Conservation (phyloP, 371 early-diverging fungal species). For the Polyrhizophydium stewartii region DNA sequence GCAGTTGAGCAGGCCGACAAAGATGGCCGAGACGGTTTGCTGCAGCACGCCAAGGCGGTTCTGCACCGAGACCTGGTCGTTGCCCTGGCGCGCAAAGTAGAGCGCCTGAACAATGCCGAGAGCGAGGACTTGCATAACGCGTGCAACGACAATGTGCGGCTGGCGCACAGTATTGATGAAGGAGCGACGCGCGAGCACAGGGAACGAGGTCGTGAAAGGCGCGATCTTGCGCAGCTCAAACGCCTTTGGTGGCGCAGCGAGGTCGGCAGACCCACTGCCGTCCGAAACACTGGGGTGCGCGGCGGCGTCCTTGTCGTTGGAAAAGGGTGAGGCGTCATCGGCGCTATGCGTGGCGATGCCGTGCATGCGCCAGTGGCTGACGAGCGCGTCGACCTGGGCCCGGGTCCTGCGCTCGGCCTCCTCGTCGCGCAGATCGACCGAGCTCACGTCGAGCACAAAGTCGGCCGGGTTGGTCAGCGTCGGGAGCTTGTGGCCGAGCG, state of each 20-base stretch:
- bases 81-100: slow-evolving; percentile 23
- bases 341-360: no score
- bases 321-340: no score
- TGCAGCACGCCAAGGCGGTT: slow-evolving; percentile 33
- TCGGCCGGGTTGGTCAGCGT: slow-evolving; percentile 91
- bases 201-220: slow-evolving; percentile 11
- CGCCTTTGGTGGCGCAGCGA: neutral
- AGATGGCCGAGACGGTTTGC: slow-evolving; percentile 25
- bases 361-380: slow-evolving; percentile 17
- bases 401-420: slow-evolving; percentile 17
- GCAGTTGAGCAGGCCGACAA: slow-evolving; percentile 39
- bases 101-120: slow-evolving; percentile 30
- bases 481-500: slow-evolving; percentile 54
- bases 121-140: slow-evolving; percentile 26
- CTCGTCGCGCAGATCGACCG: slow-evolving; percentile 25
- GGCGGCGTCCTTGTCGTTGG: neutral
- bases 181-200: slow-evolving; percentile 23
- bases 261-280: no score
- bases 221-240: slow-evolving; percentile 4
- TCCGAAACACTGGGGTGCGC: neutral
- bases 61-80: slow-evolving; percentile 25
- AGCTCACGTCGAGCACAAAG: slow-evolving; percentile 67
- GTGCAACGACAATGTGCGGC: slow-evolving; percentile 16
- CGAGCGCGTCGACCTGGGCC: slow-evolving; percentile 20
- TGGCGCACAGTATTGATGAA: slow-evolving; percentile 26